Conservation (phyloP, 768 basidiomycete genomes). For the Boletus subparvulus region DNA sequence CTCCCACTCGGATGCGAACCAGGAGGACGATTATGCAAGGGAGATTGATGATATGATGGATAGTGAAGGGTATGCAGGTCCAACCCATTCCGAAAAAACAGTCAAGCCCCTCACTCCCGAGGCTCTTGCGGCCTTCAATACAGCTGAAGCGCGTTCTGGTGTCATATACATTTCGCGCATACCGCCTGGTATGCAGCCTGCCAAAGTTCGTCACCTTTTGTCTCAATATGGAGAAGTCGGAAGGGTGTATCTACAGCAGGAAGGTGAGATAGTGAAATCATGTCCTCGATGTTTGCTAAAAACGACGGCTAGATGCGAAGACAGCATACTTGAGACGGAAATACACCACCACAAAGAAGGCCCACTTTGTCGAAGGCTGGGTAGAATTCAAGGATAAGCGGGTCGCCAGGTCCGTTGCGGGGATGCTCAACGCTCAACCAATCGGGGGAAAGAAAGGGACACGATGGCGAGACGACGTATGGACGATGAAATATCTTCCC, state of each 20-base stretch:
- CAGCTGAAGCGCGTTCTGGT: constrained; percentile 73
- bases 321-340: constrained; percentile 82
- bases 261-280: constrained; percentile 53
- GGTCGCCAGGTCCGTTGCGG: constrained; percentile 85
- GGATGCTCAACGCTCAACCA: constrained; percentile 93
- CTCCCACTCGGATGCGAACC: constrained; percentile 8
- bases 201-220: constrained; percentile 94
- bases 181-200: constrained; percentile 96
- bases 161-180: constrained; percentile 94
- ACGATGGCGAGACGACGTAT: constrained; percentile 94
- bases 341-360: constrained; percentile 78
- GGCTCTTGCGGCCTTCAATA: constrained; percentile 72
- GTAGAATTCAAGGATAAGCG: constrained; percentile 96
- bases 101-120: constrained; percentile 75
- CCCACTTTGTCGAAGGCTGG: constrained; percentile 96
- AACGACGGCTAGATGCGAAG: constrained; percentile 62
- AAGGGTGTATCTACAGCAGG: constrained; percentile 89
- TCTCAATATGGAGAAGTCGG: constrained; percentile 87
- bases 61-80: constrained; percentile 57
- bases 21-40: constrained; percentile 28
- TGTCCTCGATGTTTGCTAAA: background rate
- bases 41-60: constrained; percentile 43
- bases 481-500: constrained; percentile 99
- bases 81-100: constrained; percentile 39
- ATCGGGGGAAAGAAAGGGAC: constrained; percentile 92